A percentile compares a stretch with the other conserved stretches of the same genome.
These are phyloP conservation scores for Diplotaxis tenuifolia DNA, from an alignment of 345 rosid species.

Conservation along the genomic window DNA sequence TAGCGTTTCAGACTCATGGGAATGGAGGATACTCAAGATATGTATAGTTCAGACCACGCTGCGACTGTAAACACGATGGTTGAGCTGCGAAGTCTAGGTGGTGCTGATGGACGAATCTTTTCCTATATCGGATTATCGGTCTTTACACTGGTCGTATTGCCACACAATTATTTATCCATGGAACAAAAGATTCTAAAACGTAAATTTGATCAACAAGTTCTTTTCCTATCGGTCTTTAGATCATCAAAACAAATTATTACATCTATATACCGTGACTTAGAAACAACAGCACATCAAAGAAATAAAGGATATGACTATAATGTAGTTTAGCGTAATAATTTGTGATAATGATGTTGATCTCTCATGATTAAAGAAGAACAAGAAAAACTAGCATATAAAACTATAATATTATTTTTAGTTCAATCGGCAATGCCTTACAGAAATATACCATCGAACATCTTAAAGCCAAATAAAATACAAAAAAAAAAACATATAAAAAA, in stretches of 20 bases:
- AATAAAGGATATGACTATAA: background rate
- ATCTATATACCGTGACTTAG: background rate
- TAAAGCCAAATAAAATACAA: conserved; percentile 6
- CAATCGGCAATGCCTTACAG: background rate
- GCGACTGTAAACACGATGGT: too few species aligned
- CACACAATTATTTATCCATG: background rate
- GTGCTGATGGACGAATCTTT: too few species aligned
- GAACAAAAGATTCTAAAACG: background rate
- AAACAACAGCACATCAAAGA: background rate
- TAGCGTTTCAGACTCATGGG: too few species aligned
- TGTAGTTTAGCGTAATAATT: background rate
- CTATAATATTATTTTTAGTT: background rate
- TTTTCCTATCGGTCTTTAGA: too few species aligned
- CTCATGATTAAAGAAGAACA: background rate
- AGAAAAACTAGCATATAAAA: background rate
- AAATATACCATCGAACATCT: background rate
- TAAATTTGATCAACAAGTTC: too few species aligned
- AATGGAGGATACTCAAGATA: too few species aligned
- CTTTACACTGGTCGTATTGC: background rate
- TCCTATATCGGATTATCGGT: background rate
- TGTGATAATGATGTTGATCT: background rate
- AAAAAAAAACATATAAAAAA: background rate
- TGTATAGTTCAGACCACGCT: too few species aligned
- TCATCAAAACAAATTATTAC: background rate
- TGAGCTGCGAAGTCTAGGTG: too few species aligned